Percentiles rank a stretch among this genome's conserved stretches.
Conservation (phyloP, 192 early-diverging fungal species). For the Coemansia sp. region DNA sequence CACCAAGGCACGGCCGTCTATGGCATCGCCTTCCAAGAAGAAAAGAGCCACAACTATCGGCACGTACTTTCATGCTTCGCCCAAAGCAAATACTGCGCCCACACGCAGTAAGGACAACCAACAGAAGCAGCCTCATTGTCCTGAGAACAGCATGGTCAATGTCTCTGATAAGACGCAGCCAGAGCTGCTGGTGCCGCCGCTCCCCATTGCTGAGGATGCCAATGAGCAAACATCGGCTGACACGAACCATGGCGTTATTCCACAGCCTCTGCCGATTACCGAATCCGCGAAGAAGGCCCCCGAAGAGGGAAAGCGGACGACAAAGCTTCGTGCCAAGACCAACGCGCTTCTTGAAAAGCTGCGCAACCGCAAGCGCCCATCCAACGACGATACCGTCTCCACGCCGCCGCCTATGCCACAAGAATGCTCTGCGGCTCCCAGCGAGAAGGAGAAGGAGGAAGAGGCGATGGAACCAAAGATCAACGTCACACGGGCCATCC, state of each 20-base stretch:
- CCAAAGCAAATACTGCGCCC: background rate
- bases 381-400: background rate
- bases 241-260: background rate
- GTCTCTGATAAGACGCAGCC: too few relatives aligned
- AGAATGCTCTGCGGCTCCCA: background rate
- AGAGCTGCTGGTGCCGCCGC: background rate
- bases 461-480: conserved; percentile 6
- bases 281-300: background rate
- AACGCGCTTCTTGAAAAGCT: conserved; percentile 23
- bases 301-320: background rate
- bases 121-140: background rate
- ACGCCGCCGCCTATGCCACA: too few relatives aligned
- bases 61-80: conserved; percentile 23
- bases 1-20: background rate
- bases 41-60: conserved; percentile 24
- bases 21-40: conserved; percentile 2
- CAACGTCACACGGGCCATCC: conserved; percentile 38
- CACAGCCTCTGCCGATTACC: background rate
- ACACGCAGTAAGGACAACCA: background rate
- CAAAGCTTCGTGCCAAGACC: conserved; percentile 16
- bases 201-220: too few relatives aligned
- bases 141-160: background rate
- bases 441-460: background rate
- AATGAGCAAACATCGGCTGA: too few relatives aligned
- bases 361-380: conserved; percentile 27